Conservation (phyloP, 2,329 filamentous ascomycete genomes). For the Mollisiaceae sp. region DNA sequence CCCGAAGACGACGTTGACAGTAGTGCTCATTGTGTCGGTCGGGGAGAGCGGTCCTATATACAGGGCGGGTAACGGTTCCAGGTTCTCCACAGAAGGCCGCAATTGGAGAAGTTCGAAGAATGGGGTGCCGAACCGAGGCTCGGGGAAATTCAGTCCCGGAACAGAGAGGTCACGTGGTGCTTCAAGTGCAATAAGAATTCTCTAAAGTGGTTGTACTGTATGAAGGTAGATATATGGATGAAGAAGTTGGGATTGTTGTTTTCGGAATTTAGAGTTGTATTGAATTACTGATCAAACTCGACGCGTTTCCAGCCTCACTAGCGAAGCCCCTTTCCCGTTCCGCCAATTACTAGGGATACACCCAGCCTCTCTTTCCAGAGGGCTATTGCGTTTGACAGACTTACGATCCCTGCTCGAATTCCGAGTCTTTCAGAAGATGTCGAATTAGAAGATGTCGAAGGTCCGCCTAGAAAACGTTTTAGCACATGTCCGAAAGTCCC, state of each 20-base stretch:
- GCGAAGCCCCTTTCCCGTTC: neutral
- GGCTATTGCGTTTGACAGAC: conserved; percentile 12
- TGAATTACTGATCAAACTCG: neutral
- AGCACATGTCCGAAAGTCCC: conserved; percentile 5
- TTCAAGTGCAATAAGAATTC: neutral
- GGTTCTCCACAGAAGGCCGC: neutral
- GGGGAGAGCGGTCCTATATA: neutral
- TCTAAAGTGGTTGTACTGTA: neutral
- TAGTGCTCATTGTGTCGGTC: conserved; percentile 28
- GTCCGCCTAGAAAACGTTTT: conserved; percentile 16
- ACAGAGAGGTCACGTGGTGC: neutral
- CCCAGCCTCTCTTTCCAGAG: neutral
- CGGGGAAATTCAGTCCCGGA: neutral
- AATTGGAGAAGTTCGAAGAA: conserved; percentile 3
- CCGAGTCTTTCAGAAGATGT: conserved; percentile 17
- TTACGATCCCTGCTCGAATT: conserved; percentile 17
- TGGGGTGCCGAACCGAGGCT: conserved; percentile 5
- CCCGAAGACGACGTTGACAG: conserved; percentile 31
- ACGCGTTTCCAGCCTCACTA: neutral
- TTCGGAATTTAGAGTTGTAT: neutral
- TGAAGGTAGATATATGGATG: neutral
- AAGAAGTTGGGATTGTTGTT: neutral
- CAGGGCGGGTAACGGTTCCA: neutral
- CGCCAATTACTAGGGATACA: neutral
- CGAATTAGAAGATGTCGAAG: conserved; percentile 17